phyloP scores from a whole-genome alignment of 192 early-diverging fungal species.

The Dimargaris cristalligena region DNA sequence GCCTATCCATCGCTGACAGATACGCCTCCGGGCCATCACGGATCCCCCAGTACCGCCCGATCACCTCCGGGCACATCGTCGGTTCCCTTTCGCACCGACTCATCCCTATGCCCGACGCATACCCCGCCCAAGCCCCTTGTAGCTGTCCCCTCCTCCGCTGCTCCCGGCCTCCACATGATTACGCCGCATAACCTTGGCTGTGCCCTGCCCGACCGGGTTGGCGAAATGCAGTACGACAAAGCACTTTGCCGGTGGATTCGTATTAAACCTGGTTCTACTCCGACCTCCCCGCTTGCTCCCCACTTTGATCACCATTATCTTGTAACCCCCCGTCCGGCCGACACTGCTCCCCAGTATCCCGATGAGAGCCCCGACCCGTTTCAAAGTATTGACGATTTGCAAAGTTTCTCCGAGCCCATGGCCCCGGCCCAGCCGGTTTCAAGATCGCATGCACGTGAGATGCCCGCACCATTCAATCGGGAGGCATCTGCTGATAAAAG shows the following conservation, averaged over 20 bases:
- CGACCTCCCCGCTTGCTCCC: neutral
- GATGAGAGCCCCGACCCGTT: conserved; percentile 3
- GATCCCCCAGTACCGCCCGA: neutral
- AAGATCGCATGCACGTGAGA: too few relatives aligned
- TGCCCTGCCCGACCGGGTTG: neutral
- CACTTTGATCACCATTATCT: neutral
- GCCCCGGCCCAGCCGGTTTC: too few relatives aligned
- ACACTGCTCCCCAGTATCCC: neutral
- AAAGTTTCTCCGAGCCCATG: neutral
- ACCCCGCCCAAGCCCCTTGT: neutral
- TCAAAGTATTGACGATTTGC: conserved; percentile 6
- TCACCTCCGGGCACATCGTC: neutral
- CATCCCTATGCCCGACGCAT: neutral
- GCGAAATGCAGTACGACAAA: conserved; percentile 7
- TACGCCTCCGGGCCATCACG: neutral
- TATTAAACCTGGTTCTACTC: neutral
- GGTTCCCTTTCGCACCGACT: neutral
- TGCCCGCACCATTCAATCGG: too few relatives aligned
- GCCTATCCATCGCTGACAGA: neutral
- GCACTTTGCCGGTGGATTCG: conserved; percentile 1
- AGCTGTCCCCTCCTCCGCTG: neutral
- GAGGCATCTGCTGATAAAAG: too few relatives aligned
- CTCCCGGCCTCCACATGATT: neutral
- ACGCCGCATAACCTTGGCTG: neutral
- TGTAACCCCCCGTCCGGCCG: neutral